Conservation (phyloP, 2,329 filamentous ascomycete species). For the Aspergillus intermedius region DNA sequence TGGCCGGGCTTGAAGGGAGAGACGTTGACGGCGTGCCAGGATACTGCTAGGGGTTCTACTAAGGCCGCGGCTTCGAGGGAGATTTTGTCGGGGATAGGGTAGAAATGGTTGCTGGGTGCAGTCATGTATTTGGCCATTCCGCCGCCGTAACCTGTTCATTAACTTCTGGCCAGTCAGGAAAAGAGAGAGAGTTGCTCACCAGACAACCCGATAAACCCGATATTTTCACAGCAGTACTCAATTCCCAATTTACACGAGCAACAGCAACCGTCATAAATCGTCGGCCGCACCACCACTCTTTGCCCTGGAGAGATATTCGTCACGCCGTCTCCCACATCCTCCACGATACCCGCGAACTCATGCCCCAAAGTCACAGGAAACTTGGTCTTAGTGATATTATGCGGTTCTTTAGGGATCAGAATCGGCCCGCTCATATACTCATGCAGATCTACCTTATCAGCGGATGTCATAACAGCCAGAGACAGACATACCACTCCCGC, state of each 20-base stretch:
- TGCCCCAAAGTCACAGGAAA: conserved; percentile 59
- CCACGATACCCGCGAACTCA: conserved; percentile 57
- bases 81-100: conserved; percentile 17
- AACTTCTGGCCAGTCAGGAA: too few species aligned
- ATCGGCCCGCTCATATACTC: conserved; percentile 47
- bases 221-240: conserved; percentile 58
- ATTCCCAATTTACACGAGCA: conserved; percentile 47
- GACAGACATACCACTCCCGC: conserved; percentile 21
- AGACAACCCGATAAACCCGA: conserved; percentile 49
- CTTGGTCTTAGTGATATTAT: conserved; percentile 52
- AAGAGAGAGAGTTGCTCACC: conserved; percentile 13
- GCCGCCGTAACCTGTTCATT: conserved; percentile 19
- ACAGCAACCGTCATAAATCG: conserved; percentile 14
- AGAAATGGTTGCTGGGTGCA: conserved; percentile 20
- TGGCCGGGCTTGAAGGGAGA: conserved; percentile 42
- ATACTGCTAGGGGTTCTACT: conserved; percentile 58
- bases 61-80: conserved; percentile 48
- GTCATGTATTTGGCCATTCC: conserved; percentile 22
- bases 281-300: conserved; percentile 54
- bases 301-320: conserved; percentile 36
- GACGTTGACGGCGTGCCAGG: conserved; percentile 56
- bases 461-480: background rate
- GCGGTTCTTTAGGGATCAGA: conserved; percentile 46
- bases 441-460: conserved; percentile 37
- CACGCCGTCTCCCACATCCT: conserved; percentile 51